Evolutionary conservation across 768 basidiomycete species (phyloP).

Genomic region (Floccularia luteovirens): DNA sequence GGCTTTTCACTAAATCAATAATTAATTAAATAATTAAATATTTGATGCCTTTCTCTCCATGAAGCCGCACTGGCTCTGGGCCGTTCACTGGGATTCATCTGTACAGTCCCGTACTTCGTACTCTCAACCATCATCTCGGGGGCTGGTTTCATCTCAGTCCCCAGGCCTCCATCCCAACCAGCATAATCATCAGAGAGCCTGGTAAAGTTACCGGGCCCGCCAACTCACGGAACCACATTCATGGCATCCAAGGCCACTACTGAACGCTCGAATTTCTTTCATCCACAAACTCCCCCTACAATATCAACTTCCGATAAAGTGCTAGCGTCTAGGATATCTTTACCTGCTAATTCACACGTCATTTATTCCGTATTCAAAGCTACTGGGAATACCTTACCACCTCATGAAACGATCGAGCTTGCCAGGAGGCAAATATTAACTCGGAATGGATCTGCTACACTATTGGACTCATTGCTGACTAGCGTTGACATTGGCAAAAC

Average conservation of each 20-base stretch:
- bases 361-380: constrained; percentile 33
- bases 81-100: too few species aligned
- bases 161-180: too few species aligned
- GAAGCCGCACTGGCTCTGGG: too few species aligned
- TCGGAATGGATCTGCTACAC: constrained; percentile 23
- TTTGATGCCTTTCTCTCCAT: too few species aligned
- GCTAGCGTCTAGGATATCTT: constrained; percentile 37
- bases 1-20: too few species aligned
- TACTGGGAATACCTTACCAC: constrained; percentile 8
- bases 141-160: too few species aligned
- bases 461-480: constrained; percentile 45
- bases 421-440: constrained; percentile 44
- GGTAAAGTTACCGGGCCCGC: too few species aligned
- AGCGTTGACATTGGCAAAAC: constrained; percentile 38
- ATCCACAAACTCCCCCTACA: constrained; percentile 6
- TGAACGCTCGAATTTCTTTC: constrained; percentile 6
- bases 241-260: constrained; percentile 8
- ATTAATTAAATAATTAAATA: too few species aligned
- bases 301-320: constrained; percentile 27
- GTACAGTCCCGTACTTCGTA: too few species aligned
- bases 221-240: too few species aligned
- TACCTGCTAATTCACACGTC: constrained; percentile 36
- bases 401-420: constrained; percentile 40
- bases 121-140: too few species aligned
- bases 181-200: too few species aligned